A percentile compares a stretch with the other conserved stretches of the same genome.
phyloP scores from a whole-genome alignment of 2,329 filamentous ascomycete genomes.

The Colletotrichum sp. region DNA sequence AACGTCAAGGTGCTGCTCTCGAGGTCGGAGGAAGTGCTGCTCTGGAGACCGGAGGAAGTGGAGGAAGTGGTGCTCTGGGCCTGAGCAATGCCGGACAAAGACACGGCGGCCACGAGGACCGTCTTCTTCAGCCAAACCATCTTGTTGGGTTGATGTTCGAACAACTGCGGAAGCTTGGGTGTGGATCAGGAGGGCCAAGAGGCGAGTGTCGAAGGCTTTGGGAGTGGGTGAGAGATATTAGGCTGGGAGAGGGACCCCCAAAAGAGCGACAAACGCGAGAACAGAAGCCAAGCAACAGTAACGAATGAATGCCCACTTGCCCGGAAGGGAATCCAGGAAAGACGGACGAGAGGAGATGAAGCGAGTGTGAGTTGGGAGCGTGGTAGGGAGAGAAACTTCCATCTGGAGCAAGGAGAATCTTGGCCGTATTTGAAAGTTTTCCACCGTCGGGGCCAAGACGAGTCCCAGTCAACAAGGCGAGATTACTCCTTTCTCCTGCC shows the following conservation, averaged over 20 bases:
- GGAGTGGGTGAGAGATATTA: background rate
- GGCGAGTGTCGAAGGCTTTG: background rate
- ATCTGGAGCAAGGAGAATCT: background rate
- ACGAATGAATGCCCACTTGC: constrained; percentile 13
- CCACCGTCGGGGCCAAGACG: background rate
- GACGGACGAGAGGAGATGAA: background rate
- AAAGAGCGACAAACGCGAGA: background rate
- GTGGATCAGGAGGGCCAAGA: background rate
- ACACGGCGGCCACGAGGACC: background rate
- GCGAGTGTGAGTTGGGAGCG: constrained; percentile 9
- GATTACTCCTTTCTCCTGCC: background rate
- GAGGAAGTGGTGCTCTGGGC: background rate
- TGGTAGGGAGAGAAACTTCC: background rate
- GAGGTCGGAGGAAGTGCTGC: background rate
- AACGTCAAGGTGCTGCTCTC: background rate
- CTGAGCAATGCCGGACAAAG: background rate
- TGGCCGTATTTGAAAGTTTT: constrained; percentile 18
- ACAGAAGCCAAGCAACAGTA: constrained; percentile 1
- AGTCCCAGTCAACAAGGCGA: background rate
- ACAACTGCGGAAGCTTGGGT: background rate
- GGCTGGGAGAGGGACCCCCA: background rate
- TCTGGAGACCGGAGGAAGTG: background rate
- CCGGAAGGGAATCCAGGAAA: constrained; percentile 1
- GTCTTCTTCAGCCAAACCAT: constrained; percentile 10
- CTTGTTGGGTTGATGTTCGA: background rate